Evolutionary conservation across 768 basidiomycete genomes (phyloP).

Genomic region (Rossbeevera mucosa): DNA sequence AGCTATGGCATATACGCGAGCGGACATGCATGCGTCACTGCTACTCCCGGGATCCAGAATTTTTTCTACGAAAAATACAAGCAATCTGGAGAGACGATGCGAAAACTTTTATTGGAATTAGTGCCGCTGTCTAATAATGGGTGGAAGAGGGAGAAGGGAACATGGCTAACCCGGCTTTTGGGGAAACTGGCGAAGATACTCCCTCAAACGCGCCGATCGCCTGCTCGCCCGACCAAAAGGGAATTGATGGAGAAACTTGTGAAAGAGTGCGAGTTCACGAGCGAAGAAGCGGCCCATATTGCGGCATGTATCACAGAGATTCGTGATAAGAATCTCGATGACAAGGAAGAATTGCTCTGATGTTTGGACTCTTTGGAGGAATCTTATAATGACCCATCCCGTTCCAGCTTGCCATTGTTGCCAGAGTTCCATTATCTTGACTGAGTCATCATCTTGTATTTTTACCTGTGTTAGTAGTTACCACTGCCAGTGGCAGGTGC

Average conservation of each 20-base stretch:
- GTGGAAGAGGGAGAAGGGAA: conserved; percentile 17
- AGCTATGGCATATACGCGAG: conserved; percentile 24
- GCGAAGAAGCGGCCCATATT: conserved; percentile 13
- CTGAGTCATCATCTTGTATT: background rate
- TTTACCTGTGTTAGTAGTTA: background rate
- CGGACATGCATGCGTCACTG: conserved; percentile 41
- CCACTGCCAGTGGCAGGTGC: too few species aligned
- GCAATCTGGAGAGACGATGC: conserved; percentile 28
- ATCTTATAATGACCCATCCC: background rate
- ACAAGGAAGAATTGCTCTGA: background rate
- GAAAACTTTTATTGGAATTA: conserved; percentile 11
- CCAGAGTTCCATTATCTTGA: background rate
- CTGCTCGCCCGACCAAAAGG: conserved; percentile 1
- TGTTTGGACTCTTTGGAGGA: background rate
- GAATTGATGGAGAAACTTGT: conserved; percentile 12
- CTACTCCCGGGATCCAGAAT: conserved; percentile 23
- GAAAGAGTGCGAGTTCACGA: conserved; percentile 17
- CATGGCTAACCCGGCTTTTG: conserved; percentile 18
- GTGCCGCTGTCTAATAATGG: background rate
- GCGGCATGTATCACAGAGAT: conserved; percentile 14
- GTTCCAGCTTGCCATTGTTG: background rate
- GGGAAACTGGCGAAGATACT: conserved; percentile 20
- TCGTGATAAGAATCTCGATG: background rate
- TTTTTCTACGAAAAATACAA: conserved; percentile 26
- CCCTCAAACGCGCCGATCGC: conserved; percentile 2